Conservation (phyloP, 345 rosid genomes). For the Isatis tinctoria region DNA sequence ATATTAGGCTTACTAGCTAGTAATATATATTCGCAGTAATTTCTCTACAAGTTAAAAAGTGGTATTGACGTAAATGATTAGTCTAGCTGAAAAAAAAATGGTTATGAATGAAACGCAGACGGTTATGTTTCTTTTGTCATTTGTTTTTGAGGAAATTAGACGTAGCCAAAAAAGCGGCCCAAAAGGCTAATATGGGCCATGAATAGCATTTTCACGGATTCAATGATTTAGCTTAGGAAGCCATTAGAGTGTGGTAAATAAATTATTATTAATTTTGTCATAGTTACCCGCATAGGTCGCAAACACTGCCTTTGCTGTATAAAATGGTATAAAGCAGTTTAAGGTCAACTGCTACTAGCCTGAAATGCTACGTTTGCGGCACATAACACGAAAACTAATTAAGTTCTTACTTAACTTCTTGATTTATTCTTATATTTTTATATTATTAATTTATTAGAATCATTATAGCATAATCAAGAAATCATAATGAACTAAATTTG, state of each 20-base stretch:
- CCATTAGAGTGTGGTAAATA: background rate
- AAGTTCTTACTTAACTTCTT: background rate
- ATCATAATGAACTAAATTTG: background rate
- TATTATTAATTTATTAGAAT: background rate
- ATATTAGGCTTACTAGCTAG: background rate
- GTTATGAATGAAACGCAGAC: background rate
- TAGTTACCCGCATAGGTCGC: background rate
- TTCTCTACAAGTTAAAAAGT: background rate
- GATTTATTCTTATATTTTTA: background rate
- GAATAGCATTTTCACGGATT: background rate
- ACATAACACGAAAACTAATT: too few species aligned
- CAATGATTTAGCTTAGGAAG: background rate
- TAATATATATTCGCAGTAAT: background rate
- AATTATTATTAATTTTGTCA: background rate
- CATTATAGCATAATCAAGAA: background rate
- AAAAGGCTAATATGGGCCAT: background rate
- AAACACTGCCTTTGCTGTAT: too few species aligned
- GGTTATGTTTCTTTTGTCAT: background rate
- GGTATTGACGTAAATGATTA: background rate
- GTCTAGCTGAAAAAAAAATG: background rate
- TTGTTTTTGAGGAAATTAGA: background rate
- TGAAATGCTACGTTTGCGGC: too few species aligned
- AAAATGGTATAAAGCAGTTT: too few species aligned
- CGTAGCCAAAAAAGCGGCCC: background rate
- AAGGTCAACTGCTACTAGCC: too few species aligned